Base-by-base conservation (phyloP, 2,329 filamentous ascomycete genomes). In the Monosporascus sp. region DNA sequence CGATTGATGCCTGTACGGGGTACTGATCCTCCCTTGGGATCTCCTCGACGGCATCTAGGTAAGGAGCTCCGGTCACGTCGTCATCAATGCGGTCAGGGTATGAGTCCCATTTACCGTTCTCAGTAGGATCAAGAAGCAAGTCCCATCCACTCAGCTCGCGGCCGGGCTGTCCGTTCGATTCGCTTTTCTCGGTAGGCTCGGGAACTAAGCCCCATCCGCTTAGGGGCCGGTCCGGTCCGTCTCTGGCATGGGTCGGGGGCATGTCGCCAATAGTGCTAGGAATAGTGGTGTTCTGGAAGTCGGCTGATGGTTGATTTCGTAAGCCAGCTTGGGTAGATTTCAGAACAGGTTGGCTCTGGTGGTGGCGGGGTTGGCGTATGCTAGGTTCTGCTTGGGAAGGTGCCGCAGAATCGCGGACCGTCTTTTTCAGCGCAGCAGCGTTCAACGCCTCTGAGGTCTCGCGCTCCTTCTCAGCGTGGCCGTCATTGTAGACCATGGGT, bases 301-400 rank as follows among this genome's bases (percentile, higher is more conserved):
- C 58, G 55, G 50, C 54, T 51, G 40, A 72, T 58, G 52, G 77
- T 56, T 78, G 74, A 1, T 74, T 77, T 48, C 72, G 69, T 49
- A 77, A 64, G 41, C 63, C 65, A 20, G 70, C 74, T 49, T 69
- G 70, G 27, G 51, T 41, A 46, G 65, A 58, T 58, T 77, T 78
- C 49, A 82, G 70, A 52, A 76, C 73, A 11, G 79, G 79, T 64
- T 82, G 79, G 62, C 78, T 81, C 65, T 76, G 79, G 68, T 77
- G 69, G 49, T 81, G 78, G 37, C 78, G 77, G 14, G 68, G 69
- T 37, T 55, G 16, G 37, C 44, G 37, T 7, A 31, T 40, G 9
- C 31, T 27, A 48, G 24, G 43, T 22, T 46, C 22, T 27, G 20
- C 43, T 17, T 26, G 24, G 14, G 52, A 19, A 46, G 50, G n/a